A percentile compares a stretch with the other conserved stretches of the same genome.
phyloP scores from a whole-genome alignment of 768 basidiomycete genomes.

The Lactarius vividus region DNA sequence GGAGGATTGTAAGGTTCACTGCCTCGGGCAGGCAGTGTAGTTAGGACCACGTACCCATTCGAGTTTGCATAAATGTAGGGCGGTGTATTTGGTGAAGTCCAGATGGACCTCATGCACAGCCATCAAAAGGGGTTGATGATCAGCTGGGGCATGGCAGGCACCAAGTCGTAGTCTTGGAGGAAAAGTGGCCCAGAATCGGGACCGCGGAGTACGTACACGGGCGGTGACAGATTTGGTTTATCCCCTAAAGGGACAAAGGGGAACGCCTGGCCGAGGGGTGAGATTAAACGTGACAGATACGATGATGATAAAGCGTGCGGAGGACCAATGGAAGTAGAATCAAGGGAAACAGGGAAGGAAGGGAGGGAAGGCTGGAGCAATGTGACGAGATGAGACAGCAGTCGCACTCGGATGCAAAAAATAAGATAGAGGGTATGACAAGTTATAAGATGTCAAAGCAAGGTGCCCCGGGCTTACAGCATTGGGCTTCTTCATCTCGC shows the following conservation, averaged over 20 bases:
- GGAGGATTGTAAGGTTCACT: not conserved
- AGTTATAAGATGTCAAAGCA: not conserved
- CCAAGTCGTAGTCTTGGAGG: not conserved
- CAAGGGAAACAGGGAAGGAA: not conserved
- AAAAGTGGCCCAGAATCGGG: not conserved
- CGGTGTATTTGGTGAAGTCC: not conserved
- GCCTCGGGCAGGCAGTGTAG: not conserved
- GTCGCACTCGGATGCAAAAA: not conserved
- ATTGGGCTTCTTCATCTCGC: not conserved
- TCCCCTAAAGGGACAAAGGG: not conserved
- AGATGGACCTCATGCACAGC: not conserved
- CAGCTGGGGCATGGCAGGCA: not conserved
- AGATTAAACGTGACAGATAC: not conserved
- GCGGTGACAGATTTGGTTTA: not conserved
- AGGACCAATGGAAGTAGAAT: not conserved
- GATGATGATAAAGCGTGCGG: not conserved
- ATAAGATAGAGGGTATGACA: not conserved
- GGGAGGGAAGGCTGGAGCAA: not conserved
- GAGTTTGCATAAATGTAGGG: not conserved
- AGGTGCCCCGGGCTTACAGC: not conserved
- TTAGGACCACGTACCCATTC: not conserved
- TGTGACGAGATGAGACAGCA: not conserved
- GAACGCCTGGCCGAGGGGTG: not conserved
- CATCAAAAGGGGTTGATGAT: not conserved
- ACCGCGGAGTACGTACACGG: not conserved